Percentiles rank a stretch among this genome's conserved stretches.
Conservation (phyloP, 129 eudicot species). For the Mikania micrantha region DNA sequence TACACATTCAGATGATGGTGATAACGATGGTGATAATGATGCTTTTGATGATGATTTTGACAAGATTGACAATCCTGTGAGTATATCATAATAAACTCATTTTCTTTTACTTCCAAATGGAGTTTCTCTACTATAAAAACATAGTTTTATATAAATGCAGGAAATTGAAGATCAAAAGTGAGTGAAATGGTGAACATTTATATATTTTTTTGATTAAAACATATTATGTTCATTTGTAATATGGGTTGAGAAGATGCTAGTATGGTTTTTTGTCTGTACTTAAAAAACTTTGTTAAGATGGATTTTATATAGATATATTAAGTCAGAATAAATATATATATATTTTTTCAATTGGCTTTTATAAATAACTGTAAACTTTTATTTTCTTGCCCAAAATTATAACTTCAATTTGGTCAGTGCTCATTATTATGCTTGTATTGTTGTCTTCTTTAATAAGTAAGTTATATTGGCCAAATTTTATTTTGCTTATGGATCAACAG, state of each 20-base stretch:
- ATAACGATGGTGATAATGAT: constrained; percentile 34
- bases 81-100: constrained; percentile 4
- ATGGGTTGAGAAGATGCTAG: neutral
- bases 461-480: no score
- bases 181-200: constrained; percentile 18
- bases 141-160: no score
- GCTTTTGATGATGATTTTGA: constrained; percentile 57
- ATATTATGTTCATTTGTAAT: constrained; percentile 13
- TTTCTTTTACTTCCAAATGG: no score
- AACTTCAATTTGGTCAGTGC: neutral
- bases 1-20: constrained; percentile 35
- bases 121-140: no score
- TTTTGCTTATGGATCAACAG: no score
- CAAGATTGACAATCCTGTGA: constrained; percentile 50
- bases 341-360: no score
- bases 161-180: constrained; percentile 41
- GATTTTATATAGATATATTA: constrained; percentile 5
- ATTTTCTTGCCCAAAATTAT: neutral
- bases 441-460: no score
- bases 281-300: constrained; percentile 1
- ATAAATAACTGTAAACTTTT: neutral
- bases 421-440: neutral
- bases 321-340: no score
- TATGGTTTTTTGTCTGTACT: neutral
- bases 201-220: constrained; percentile 3